Percentiles rank a stretch among this genome's conserved stretches.
Evolutionary conservation across 495 filamentous ascomycete genomes (phyloP).

Genomic region (Penicillium herquei): DNA sequence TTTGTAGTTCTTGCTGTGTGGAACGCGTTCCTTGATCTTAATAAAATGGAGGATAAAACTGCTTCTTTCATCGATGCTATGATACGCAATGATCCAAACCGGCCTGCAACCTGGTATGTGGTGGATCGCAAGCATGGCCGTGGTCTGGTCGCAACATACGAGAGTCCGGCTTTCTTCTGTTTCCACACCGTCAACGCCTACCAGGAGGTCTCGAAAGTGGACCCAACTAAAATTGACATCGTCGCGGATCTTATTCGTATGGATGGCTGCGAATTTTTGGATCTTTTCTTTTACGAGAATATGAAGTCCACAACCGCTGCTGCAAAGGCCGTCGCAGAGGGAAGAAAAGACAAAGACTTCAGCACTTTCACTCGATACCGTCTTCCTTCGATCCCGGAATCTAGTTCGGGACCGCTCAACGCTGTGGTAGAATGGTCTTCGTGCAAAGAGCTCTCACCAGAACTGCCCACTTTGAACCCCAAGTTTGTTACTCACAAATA

Average conservation of each 20-base stretch:
- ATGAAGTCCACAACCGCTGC: constrained; percentile 42
- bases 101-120: constrained; percentile 64
- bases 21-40: constrained; percentile 56
- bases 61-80: constrained; percentile 26
- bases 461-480: constrained; percentile 71
- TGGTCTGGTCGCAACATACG: constrained; percentile 60
- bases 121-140: constrained; percentile 54
- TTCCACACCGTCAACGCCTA: constrained; percentile 78
- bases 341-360: constrained; percentile 30
- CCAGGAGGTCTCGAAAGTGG: constrained; percentile 49
- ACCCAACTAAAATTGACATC: constrained; percentile 45
- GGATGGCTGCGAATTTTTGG: constrained; percentile 51
- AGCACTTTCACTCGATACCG: constrained; percentile 49
- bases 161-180: constrained; percentile 63
- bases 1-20: constrained; percentile 69
- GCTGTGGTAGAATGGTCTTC: constrained; percentile 37
- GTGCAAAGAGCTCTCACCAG: constrained; percentile 39
- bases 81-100: constrained; percentile 43
- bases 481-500: constrained; percentile 48
- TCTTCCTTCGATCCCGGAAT: constrained; percentile 34
- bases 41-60: constrained; percentile 44
- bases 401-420: constrained; percentile 7
- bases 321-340: constrained; percentile 26
- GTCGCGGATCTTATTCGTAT: constrained; percentile 58
- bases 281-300: constrained; percentile 56